Evolutionary conservation across 1,139 yeast species (phyloP), one percentile per base, ranked within the genome.

Genomic region (Tardiomyces digboiensis): DNA sequence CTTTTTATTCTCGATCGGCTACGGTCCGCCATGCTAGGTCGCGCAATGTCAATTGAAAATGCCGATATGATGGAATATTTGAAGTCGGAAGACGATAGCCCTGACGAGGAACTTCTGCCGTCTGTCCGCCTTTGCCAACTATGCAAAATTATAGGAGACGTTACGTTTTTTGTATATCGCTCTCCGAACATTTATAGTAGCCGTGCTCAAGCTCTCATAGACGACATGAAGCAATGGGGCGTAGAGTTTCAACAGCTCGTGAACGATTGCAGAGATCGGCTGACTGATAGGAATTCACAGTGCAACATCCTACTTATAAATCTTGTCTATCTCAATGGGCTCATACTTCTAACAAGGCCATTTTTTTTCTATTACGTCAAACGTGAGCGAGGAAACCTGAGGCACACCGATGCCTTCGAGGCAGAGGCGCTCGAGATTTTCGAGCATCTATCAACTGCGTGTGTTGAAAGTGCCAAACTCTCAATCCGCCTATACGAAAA

Each of bases 321-420:
- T 54, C 56, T 71, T 20, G 58, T 65, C 8, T 69, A 71, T 46
- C 56, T 73, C 29, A 64, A 65, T 53, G 69, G 72, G 1, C 65
- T 72, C 19, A 62, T 72, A 49, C 54, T 73, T 21, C 56, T 74
- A 19, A 61, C 74, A 29, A 61, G 76, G 19, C 77, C 78, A 10
- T 71, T 73, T 48, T 70, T 71, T 54, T 65, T 71, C 55, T 68
- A 66, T 44, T 53, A 59, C 39, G 52, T 61, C 2, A 48, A 62
- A 19, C 54, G 53, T 38, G 56, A 55, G 20, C 44, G 42, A 47
- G 54, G 23, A 39, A 47, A 18, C 36, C 33, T 26, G 16, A 26
- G 14, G 10, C 33, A 26, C 5, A 26, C 33, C 10, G 33, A 26
- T 8, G 33, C 16, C 8, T 26, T 26, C 10, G 33, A 26, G 10